Evolutionary conservation across 2,329 filamentous ascomycete species (phyloP), one percentile per base, ranked within the genome.

Genomic region (Ophiostoma novo-ulmi): DNA sequence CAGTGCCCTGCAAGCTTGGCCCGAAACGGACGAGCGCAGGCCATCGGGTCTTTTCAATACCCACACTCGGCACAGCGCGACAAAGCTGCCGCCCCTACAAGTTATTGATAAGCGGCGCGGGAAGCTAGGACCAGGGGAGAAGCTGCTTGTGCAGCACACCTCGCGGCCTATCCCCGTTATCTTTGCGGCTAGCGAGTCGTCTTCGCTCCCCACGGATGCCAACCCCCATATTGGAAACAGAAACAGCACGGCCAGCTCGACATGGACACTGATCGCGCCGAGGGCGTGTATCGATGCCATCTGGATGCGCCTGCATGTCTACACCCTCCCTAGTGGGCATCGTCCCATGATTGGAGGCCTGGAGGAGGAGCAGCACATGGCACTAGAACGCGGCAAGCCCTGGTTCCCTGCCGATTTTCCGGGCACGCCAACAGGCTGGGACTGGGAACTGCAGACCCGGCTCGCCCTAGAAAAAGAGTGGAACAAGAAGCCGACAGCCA

Each of bases 371-470:
- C 87, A 89, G 48, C 94, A 98, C 77, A 84, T 97, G 31, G 82
- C 88, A 0, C 97, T 97, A 77, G 94, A 98, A 80, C 86, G 88
- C 26, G 88, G 88, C 0, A 81, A 85, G 52, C 88, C 93, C 1
- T 96, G 91, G 87, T 99, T 97, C 76, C 95, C 95, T 0, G 90
- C 87, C 3, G 95, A 99, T 78, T 92, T 87, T 73, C 89, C 92
- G 0, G 92, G 89, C 5, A 97, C 93, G 0, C 84, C 86, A 71
- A 91, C 93, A 1, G 95, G 95, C 1, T 89, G 87, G 77, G 82
- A 84, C 20, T 97, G 93, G 92, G 91, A 96, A 78, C 77, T 88
- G 44, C 84, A 87, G 48, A 86, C 94, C 78, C 85, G 88, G 14
- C 80, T 81, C 66, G 84, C 81, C 74, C 82, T 88, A 70, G 86